Evolutionary conservation across 1,284 basidiomycete species (phyloP), one percentile per base, ranked within the genome.

Genomic region (Papiliotrema fonsecae): DNA sequence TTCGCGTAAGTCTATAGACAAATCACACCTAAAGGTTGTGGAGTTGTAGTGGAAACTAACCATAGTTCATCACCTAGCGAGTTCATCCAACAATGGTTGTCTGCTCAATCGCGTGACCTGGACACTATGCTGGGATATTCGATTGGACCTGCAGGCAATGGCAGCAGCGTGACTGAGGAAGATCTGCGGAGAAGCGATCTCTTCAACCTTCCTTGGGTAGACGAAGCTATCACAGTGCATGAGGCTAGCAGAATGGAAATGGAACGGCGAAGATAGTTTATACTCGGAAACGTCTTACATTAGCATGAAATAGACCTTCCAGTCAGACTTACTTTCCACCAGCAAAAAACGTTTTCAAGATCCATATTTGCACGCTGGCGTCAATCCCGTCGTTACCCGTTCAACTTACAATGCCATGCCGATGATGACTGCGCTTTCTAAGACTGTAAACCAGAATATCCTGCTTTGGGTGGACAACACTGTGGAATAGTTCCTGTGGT

Each of bases 331-430:
- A 78, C 69, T 87, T 81, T 34, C 87, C 87, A 6, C 87, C 88
- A 30, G 87, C 90, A 76, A 93, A 93, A 83, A 92, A 93, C 21
- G 88, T 92, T 73, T 92, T 89, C 31, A 93, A 79, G 42, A 92
- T 78, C 70, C 90, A 93, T 22, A 92, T 87, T 74, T 93, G 90
- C 50, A 86, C 73, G 13, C 88, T 92, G 64, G 24, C 16, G 51
- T 42, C 37, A 50, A 18, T 14, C 18, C 9, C 21, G 25, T 22
- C 41, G 11, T 25, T 26, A 14, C 14, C 28, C 11, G 5, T 1
- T 11, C 5, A 6, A 69, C 70, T 50, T 48, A 73, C 69, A 73
- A 45, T 7, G 89, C 87, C 86, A 93, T 92, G 27, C 78, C 82
- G 51, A 90, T 77, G 45, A 93, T 79, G 7, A 79, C 86, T 31